Percentiles rank a stretch among this genome's conserved stretches.
These are phyloP conservation scores for Physcia stellaris DNA, from an alignment of 495 filamentous ascomycete species.

Conservation along the genomic window DNA sequence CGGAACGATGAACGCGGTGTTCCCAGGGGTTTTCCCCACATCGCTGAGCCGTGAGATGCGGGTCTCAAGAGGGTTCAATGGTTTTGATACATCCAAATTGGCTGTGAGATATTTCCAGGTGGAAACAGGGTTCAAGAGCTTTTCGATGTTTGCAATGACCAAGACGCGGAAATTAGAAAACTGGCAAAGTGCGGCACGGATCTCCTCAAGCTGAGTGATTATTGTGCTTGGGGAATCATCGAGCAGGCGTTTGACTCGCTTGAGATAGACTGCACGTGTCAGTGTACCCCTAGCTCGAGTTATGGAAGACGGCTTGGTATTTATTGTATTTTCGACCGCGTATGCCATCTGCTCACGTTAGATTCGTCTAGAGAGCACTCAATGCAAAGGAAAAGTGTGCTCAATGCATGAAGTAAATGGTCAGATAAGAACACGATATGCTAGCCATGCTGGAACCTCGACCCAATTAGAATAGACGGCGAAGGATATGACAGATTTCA, in stretches of 20 bases:
- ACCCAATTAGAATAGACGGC: no score
- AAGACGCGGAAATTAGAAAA: slow-evolving; percentile 74
- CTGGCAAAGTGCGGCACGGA: slow-evolving; percentile 59
- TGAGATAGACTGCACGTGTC: slow-evolving; percentile 79
- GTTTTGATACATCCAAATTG: slow-evolving; percentile 29
- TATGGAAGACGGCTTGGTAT: slow-evolving; percentile 59
- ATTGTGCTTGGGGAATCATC: slow-evolving; percentile 57
- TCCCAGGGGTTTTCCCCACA: slow-evolving; percentile 58
- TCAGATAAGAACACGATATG: no score
- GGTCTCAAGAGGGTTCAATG: slow-evolving; percentile 45
- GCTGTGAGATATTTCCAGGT: slow-evolving; percentile 59
- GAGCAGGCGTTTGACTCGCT: slow-evolving; percentile 64
- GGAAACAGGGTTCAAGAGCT: slow-evolving; percentile 63
- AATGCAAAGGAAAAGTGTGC: no score
- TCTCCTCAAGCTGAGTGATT: slow-evolving; percentile 57
- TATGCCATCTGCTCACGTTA: slow-evolving; percentile 37
- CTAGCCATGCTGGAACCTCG: no score
- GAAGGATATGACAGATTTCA: no score
- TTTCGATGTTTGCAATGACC: slow-evolving; percentile 69
- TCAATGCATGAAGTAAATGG: no score
- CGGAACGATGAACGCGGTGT: slow-evolving; percentile 65
- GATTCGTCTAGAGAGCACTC: background rate
- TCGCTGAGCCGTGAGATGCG: slow-evolving; percentile 51
- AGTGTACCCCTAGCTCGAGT: slow-evolving; percentile 66
- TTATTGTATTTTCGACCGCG: slow-evolving; percentile 70